phyloP scores from a whole-genome alignment of 163 green algal species.

The Chlorella variabilis region DNA sequence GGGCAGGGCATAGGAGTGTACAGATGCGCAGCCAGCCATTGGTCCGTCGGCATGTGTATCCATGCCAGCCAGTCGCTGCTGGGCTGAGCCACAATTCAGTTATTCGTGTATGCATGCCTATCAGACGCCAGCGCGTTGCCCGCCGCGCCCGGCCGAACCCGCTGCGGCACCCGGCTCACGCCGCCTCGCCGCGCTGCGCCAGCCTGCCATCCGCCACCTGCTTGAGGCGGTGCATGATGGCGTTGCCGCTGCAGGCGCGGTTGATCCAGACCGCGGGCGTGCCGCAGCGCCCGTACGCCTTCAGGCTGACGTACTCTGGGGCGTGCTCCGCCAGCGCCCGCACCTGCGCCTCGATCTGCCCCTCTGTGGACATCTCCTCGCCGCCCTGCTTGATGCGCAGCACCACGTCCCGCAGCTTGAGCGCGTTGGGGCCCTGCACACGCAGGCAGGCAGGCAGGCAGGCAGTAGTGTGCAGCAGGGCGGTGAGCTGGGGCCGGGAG shows the following conservation, averaged over 20 bases:
- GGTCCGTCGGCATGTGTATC: no score
- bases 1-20: no score
- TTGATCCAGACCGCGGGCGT: conserved; percentile 55
- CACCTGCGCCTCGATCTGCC: conserved; percentile 15
- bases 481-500: no score
- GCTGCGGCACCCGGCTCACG: no score
- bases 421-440: conserved; percentile 29
- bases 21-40: no score
- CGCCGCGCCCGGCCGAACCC: no score
- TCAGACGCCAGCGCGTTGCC: no score
- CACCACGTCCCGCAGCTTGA: conserved; percentile 39
- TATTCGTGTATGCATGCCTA: no score
- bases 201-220: conserved; percentile 24
- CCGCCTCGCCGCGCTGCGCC: not conserved
- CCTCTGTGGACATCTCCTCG: not conserved
- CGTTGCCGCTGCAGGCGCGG: conserved; percentile 8
- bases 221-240: conserved; percentile 19
- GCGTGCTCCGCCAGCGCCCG: conserved; percentile 35
- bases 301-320: conserved; percentile 41
- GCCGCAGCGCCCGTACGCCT: conserved; percentile 44
- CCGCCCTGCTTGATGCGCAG: conserved; percentile 19
- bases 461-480: no score
- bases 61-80: no score
- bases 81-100: no score
- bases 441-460: not conserved